A percentile compares a stretch with the other conserved stretches of the same genome.
phyloP scores from a whole-genome alignment of 148 eudicot genomes.

The Fagopyrum homotropicum region DNA sequence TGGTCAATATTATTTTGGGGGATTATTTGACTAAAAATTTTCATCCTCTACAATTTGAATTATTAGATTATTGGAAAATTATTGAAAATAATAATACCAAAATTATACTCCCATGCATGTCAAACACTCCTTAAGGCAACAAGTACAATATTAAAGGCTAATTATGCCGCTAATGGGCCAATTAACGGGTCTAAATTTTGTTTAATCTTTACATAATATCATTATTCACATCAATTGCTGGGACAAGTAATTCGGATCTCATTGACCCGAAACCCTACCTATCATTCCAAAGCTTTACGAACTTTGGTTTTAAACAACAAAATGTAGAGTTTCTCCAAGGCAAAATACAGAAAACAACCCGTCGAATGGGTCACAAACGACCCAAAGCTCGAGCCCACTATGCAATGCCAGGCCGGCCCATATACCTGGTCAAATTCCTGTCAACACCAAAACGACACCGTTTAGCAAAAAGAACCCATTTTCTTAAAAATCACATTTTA shows the following conservation, averaged over 20 bases:
- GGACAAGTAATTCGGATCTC: background rate
- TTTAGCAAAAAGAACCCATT: background rate
- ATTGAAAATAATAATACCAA: too few relatives aligned
- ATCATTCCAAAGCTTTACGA: constrained; percentile 33
- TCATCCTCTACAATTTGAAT: too few relatives aligned
- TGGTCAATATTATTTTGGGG: too few relatives aligned
- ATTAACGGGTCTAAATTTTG: background rate
- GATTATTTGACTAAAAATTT: too few relatives aligned
- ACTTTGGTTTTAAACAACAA: constrained; percentile 77
- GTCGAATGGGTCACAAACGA: constrained; percentile 87
- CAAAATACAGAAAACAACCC: constrained; percentile 77
- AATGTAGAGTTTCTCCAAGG: constrained; percentile 68
- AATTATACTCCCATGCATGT: too few relatives aligned
- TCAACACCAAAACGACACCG: background rate
- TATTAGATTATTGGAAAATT: too few relatives aligned
- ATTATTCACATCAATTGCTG: background rate
- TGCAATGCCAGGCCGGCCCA: constrained; percentile 94
- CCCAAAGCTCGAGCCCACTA: constrained; percentile 88
- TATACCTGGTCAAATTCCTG: constrained; percentile 81
- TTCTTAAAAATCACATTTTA: background rate
- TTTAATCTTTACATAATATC: constrained; percentile 4
- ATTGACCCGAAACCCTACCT: background rate
- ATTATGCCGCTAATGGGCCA: background rate
- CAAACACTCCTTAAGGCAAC: too few relatives aligned
- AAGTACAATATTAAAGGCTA: too few relatives aligned